These are phyloP conservation scores for Globisporangium echinulatum DNA, from an alignment of 352 stramenopile species.

Conservation along the genomic window DNA sequence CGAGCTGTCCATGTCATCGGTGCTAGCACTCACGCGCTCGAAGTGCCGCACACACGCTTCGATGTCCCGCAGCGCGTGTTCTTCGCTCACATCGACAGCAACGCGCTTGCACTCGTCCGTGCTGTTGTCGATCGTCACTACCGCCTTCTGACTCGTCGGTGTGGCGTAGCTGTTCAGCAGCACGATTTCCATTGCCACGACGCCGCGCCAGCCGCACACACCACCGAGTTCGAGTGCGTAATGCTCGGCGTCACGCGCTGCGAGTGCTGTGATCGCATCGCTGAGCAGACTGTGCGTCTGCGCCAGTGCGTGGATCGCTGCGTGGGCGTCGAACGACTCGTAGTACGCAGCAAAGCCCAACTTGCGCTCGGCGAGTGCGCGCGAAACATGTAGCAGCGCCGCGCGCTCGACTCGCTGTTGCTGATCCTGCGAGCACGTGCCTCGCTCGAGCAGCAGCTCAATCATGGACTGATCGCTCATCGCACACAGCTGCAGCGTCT, in stretches of 20 bases:
- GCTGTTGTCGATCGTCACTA: not conserved
- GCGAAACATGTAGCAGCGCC: constrained; percentile 18
- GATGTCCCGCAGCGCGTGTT: constrained; percentile 36
- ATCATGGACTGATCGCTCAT: not conserved
- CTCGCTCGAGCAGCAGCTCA: constrained; percentile 16
- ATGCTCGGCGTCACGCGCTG: not conserved
- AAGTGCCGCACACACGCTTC: constrained; percentile 38
- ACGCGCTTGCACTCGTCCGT: not conserved
- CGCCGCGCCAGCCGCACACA: constrained; percentile 50
- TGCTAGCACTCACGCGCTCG: not conserved
- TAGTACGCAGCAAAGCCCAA: constrained; percentile 33
- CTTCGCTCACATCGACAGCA: constrained; percentile 18
- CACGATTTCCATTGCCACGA: constrained; percentile 49
- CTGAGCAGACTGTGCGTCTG: constrained; percentile 19
- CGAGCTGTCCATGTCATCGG: not conserved
- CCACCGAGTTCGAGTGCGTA: constrained; percentile 30
- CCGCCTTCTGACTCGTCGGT: no score
- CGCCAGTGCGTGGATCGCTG: constrained; percentile 19
- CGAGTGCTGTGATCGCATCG: constrained; percentile 6
- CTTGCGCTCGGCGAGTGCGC: constrained; percentile 26
- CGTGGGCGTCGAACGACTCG: constrained; percentile 11
- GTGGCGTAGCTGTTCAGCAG: constrained; percentile 29
- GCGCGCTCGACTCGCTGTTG: not conserved
- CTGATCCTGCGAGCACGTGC: not conserved
- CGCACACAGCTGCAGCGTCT: constrained; percentile 7